These are phyloP conservation scores for Fusarium dimerum DNA, from an alignment of 2,329 filamentous ascomycete species.

Conservation along the genomic window DNA sequence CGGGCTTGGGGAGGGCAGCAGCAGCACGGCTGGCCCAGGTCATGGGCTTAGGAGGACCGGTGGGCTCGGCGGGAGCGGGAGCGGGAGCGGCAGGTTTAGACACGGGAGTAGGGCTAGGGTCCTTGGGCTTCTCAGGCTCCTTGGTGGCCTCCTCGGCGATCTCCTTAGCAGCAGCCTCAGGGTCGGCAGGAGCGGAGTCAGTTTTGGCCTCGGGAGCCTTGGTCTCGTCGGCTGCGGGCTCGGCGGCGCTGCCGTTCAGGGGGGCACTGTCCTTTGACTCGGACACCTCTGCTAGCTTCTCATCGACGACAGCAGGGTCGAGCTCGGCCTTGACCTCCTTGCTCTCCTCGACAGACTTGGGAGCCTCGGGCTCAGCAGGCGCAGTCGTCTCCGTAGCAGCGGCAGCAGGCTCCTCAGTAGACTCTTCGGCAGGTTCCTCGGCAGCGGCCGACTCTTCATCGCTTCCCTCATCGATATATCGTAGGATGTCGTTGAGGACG, in stretches of 20 bases:
- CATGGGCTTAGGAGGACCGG: constrained; percentile 59
- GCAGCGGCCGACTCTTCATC: constrained; percentile 64
- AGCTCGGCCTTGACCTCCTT: constrained; percentile 33
- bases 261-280: constrained; percentile 38
- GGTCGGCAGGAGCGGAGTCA: constrained; percentile 39
- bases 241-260: constrained; percentile 34
- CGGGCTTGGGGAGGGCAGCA: constrained; percentile 57
- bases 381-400: constrained; percentile 28
- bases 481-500: constrained; percentile 96
- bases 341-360: constrained; percentile 29
- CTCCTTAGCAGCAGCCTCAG: constrained; percentile 54
- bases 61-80: constrained; percentile 47
- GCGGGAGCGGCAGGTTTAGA: constrained; percentile 30
- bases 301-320: constrained; percentile 61
- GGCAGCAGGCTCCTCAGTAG: constrained; percentile 37
- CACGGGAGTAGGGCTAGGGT: constrained; percentile 57
- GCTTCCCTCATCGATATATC: constrained; percentile 83
- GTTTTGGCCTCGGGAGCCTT: constrained; percentile 42
- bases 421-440: constrained; percentile 27
- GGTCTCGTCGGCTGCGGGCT: constrained; percentile 37
- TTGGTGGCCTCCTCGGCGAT: constrained; percentile 56
- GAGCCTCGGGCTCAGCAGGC: constrained; percentile 36
- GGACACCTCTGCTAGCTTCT: constrained; percentile 71
- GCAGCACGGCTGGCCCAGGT: constrained; percentile 73
- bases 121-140: constrained; percentile 67